Conservation (phyloP, 2,329 filamentous ascomycete genomes). For the Alternaria burnsii region DNA sequence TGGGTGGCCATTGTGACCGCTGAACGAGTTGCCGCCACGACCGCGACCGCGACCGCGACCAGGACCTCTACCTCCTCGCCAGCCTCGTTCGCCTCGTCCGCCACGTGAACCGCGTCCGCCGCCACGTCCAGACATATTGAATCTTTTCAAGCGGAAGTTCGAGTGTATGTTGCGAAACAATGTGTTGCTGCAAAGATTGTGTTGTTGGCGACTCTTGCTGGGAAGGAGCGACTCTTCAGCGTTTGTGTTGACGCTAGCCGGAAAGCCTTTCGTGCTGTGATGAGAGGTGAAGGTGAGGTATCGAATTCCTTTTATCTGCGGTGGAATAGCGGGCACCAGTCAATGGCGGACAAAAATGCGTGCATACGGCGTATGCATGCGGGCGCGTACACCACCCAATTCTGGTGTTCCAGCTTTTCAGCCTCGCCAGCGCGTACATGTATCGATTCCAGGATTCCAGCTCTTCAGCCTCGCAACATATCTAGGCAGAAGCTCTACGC, state of each 20-base stretch:
- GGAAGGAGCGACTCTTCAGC: background rate
- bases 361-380: background rate
- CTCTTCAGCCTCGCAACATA: background rate
- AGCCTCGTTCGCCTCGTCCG: background rate
- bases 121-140: slow-evolving; percentile 2
- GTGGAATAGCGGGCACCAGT: background rate
- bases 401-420: background rate
- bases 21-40: background rate
- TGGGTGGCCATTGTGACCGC: background rate
- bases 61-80: slow-evolving; percentile 1
- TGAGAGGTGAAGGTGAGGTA: slow-evolving; percentile 8
- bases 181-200: background rate
- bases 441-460: background rate
- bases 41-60: slow-evolving; percentile 1
- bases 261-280: background rate
- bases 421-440: background rate
- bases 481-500: background rate
- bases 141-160: background rate
- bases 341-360: background rate
- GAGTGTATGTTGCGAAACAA: background rate
- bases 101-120: background rate
- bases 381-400: background rate
- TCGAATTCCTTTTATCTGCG: background rate
- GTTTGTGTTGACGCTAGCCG: background rate
- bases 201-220: background rate